Base-by-base conservation (phyloP, 2,329 filamentous ascomycete species). In the Sphaerulina musiva region DNA sequence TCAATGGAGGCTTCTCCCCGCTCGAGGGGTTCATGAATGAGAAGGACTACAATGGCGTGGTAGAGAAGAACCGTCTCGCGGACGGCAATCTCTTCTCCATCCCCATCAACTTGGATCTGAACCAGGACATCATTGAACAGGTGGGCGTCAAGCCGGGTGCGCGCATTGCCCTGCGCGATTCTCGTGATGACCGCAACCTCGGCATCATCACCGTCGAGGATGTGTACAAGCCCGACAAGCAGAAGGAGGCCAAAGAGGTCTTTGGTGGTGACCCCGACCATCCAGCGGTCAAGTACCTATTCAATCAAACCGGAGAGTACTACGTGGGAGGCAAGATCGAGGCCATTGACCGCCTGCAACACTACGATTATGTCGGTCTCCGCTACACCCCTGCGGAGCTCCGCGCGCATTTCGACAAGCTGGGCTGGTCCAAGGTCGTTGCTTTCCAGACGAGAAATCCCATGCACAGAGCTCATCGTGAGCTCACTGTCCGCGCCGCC, bases 381-480 rank as follows among this genome's bases (percentile, higher is more conserved):
- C 85, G 93, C 78, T 97, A 92, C 77, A 95, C 93, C 9, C 93
- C 93, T 61, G 86, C 93, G 46, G 93, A 98, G 78, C 81, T 98
- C 67, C 89, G 93, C 67, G 79, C 89, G 62, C 92, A 97, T 80
- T 98, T 98, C 71, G 93, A 97, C 81, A 98, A 98, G 83, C 89
- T 98, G 66, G 93, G 93, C 76, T 98, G 93, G 93, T 85, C 87
- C 74, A 86, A 86, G 73, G 92, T 98, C 65, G 93, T 98, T 61
- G 93, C 93, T 69, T 98, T 98, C 86, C 93, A 98, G 81, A 98
- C 93, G 62, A 73, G 91, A 73, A 98, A 98, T 78, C 93, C 93
- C 66, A 98, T 98, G 93, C 93, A 98, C 80, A 87, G 93, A 69
- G 93, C 93, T 72, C 93, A 98, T 77, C 84, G 93, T 76, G 93